Percentiles rank a stretch among this genome's conserved stretches.
These are phyloP conservation scores for Lentithecium fluviatile DNA, from an alignment of 495 filamentous ascomycete genomes.

Conservation along the genomic window DNA sequence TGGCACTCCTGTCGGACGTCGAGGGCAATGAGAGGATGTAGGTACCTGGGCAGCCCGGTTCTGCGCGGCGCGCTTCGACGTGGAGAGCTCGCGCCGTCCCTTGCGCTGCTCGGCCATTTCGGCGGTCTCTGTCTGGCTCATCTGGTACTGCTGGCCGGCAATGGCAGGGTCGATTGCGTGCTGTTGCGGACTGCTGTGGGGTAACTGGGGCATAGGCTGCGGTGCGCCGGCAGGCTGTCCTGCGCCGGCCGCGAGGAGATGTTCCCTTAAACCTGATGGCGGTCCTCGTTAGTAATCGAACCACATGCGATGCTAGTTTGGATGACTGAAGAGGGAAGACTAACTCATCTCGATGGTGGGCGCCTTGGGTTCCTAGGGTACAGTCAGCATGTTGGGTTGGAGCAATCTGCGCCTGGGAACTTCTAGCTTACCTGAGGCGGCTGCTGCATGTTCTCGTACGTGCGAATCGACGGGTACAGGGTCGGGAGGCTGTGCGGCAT, in stretches of 20 bases:
- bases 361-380: slow-evolving; percentile 26
- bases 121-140: slow-evolving; percentile 38
- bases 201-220: slow-evolving; percentile 15
- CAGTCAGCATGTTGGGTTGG: slow-evolving; percentile 23
- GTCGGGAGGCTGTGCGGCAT: slow-evolving; percentile 33
- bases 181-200: slow-evolving; percentile 36
- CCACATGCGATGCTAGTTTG: neutral
- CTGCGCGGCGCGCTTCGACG: slow-evolving; percentile 93
- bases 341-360: slow-evolving; percentile 38
- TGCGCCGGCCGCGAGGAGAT: slow-evolving; percentile 44
- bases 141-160: slow-evolving; percentile 34
- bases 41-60: slow-evolving; percentile 94
- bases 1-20: no score
- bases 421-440: slow-evolving; percentile 35
- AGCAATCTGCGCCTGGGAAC: slow-evolving; percentile 6
- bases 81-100: slow-evolving; percentile 86
- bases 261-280: slow-evolving; percentile 43
- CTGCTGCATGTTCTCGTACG: slow-evolving; percentile 30
- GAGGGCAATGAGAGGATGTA: neutral
- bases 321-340: neutral
- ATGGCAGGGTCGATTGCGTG: slow-evolving; percentile 44
- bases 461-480: slow-evolving; percentile 31
- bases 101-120: slow-evolving; percentile 39
- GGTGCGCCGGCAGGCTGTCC: slow-evolving; percentile 26
- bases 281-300: slow-evolving; percentile 30